Conservation (phyloP, 2,329 filamentous ascomycete genomes). For the Alternaria viburni region DNA sequence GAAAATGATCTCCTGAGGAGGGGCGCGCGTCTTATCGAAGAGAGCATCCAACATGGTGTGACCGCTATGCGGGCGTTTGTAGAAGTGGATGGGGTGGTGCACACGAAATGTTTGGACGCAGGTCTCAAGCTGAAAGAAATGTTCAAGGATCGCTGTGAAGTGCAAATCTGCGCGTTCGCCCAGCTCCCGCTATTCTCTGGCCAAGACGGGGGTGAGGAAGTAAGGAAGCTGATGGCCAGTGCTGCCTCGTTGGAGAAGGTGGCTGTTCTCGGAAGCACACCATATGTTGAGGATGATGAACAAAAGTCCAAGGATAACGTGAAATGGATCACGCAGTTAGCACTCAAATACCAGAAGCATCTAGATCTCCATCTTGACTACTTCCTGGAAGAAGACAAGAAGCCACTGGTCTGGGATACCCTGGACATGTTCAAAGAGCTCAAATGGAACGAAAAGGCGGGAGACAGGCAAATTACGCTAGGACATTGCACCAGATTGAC, state of each 20-base stretch:
- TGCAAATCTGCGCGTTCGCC: constrained; percentile 75
- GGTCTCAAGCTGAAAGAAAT: constrained; percentile 63
- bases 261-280: constrained; percentile 70
- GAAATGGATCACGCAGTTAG: constrained; percentile 65
- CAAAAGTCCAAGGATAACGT: constrained; percentile 63
- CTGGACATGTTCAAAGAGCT: constrained; percentile 58
- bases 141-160: constrained; percentile 60
- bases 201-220: constrained; percentile 56
- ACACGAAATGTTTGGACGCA: constrained; percentile 62
- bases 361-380: constrained; percentile 78
- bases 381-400: constrained; percentile 60
- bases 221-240: constrained; percentile 57
- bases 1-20: constrained; percentile 67
- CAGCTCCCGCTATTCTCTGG: constrained; percentile 71
- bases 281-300: constrained; percentile 68
- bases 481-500: constrained; percentile 74
- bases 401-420: constrained; percentile 62
- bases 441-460: constrained; percentile 54
- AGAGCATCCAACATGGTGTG: constrained; percentile 69
- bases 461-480: constrained; percentile 52
- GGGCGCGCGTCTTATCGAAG: constrained; percentile 69
- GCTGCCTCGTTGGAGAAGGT: constrained; percentile 55
- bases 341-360: constrained; percentile 60
- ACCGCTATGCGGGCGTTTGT: constrained; percentile 74
- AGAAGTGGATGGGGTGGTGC: constrained; percentile 70